Conservation (phyloP, 352 stramenopile species). For the Globisporangium ultimum region DNA sequence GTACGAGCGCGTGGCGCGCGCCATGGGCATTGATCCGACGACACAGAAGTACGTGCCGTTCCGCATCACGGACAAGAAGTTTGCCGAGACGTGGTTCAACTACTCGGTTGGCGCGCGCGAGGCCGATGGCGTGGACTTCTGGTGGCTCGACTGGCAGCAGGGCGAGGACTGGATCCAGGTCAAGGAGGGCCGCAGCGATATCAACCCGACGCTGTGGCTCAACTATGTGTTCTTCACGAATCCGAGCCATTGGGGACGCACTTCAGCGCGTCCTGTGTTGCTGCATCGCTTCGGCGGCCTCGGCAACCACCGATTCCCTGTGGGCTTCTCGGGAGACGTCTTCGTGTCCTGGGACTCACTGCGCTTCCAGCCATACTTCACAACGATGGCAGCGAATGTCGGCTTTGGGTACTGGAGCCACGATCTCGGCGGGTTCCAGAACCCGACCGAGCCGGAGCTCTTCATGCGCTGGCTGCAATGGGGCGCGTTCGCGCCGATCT, state of each 20-base stretch:
- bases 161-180: constrained; percentile 36
- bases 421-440: constrained; percentile 37
- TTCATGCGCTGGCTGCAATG: constrained; percentile 48
- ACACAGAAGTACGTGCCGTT: constrained; percentile 32
- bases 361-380: constrained; percentile 45
- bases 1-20: constrained; percentile 23
- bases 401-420: constrained; percentile 51
- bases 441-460: constrained; percentile 25
- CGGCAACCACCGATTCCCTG: constrained; percentile 48
- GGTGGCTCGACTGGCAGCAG: constrained; percentile 68
- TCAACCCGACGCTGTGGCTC: constrained; percentile 52
- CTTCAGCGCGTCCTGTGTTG: constrained; percentile 24
- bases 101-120: constrained; percentile 22
- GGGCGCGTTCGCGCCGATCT: constrained; percentile 32
- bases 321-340: constrained; percentile 51
- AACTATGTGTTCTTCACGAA: constrained; percentile 46
- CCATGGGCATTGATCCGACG: constrained; percentile 31
- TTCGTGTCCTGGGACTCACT: constrained; percentile 32
- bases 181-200: constrained; percentile 17
- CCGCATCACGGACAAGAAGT: constrained; percentile 30
- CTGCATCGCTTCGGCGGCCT: constrained; percentile 47
- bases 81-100: constrained; percentile 24
- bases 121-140: constrained; percentile 41
- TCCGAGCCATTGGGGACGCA: constrained; percentile 23
- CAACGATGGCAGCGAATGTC: constrained; percentile 41